Evolutionary conservation across 148 eudicot genomes (phyloP), one percentile per base, ranked within the genome.

Genomic region (Camellia lanceoleosa): DNA sequence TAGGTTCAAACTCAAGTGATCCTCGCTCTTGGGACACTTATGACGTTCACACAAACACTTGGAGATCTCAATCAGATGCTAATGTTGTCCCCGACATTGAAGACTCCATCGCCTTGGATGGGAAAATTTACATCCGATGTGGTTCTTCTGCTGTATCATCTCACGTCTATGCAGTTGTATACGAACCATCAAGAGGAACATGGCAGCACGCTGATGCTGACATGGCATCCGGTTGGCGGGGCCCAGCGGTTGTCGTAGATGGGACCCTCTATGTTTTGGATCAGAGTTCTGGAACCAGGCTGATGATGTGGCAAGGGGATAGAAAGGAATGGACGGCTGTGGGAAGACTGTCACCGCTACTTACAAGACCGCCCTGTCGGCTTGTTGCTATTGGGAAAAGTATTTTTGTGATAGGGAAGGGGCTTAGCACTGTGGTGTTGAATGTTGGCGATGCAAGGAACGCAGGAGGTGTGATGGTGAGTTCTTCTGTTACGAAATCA

Each of bases 301-400:
- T 95, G 74, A 95, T 86, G 87, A 87, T 81, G 93, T 95, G 98
- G 98, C 80, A 78, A 47, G 86, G 84, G 83, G 91, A 89, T 58
- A 80, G 61, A 15, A 83, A 88, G 76, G 91, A 88, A 67, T 95
- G 97, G 97, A 74, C 73, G 42, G 82, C 87, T 42, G 62, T 92
- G 14, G 87, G 90, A 73, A 83, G 96, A 84, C 80, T 95, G 52
- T 88, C 94, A 0, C 73, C 88, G 68, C 84, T 81, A 15, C 84
- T 93, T 46, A 87, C 87, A 4, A 84, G 83, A 78, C 98, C 98
- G 38, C 98, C 97, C 0, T 95, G 97, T 81, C 91, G 82, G 61
- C 87, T 95, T 76, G 92, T 92, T 83, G 91, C 97, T 7, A 80
- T 87, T 19, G 97, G 84, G 46, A 87, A 84, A 83, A 84, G 79